Conservation (phyloP, 2,329 filamentous ascomycete genomes). For the Xylariaceae sp. region DNA sequence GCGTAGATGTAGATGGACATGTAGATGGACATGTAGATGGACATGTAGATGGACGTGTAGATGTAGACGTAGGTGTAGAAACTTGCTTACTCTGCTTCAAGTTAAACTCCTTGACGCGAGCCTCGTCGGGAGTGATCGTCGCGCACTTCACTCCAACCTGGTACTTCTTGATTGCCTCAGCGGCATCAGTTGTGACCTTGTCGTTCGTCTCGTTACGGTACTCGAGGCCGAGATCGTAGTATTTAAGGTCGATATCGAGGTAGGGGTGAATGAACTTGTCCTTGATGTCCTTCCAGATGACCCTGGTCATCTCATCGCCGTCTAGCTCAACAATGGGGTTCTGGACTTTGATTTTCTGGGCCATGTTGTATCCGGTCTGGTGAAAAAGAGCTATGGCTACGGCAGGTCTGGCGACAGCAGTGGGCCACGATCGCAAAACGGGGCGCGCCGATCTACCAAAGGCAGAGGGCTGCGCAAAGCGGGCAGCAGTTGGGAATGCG, state of each 20-base stretch:
- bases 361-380: slow-evolving; percentile 46
- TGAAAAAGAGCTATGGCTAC: slow-evolving; percentile 32
- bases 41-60: too few species aligned
- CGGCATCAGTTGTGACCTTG: slow-evolving; percentile 89
- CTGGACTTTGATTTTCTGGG: slow-evolving; percentile 96
- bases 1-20: slow-evolving; percentile 11
- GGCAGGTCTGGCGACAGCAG: slow-evolving; percentile 23
- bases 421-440: slow-evolving; percentile 25
- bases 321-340: slow-evolving; percentile 98
- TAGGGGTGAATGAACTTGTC: slow-evolving; percentile 97
- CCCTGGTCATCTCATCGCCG: slow-evolving; percentile 92
- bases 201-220: slow-evolving; percentile 96
- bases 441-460: slow-evolving; percentile 28
- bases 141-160: slow-evolving; percentile 98
- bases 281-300: slow-evolving; percentile 99
- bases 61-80: neutral
- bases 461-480: slow-evolving; percentile 27
- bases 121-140: slow-evolving; percentile 97
- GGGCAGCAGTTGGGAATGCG: slow-evolving; percentile 25
- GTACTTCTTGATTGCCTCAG: slow-evolving; percentile 98
- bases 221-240: slow-evolving; percentile 83
- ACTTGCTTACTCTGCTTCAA: slow-evolving; percentile 80
- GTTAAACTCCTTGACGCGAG: slow-evolving; percentile 94
- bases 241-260: slow-evolving; percentile 96
- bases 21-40: too few species aligned